These are phyloP conservation scores for Curvularia eragrostidis DNA, from an alignment of 2,329 filamentous ascomycete genomes.

Conservation along the genomic window DNA sequence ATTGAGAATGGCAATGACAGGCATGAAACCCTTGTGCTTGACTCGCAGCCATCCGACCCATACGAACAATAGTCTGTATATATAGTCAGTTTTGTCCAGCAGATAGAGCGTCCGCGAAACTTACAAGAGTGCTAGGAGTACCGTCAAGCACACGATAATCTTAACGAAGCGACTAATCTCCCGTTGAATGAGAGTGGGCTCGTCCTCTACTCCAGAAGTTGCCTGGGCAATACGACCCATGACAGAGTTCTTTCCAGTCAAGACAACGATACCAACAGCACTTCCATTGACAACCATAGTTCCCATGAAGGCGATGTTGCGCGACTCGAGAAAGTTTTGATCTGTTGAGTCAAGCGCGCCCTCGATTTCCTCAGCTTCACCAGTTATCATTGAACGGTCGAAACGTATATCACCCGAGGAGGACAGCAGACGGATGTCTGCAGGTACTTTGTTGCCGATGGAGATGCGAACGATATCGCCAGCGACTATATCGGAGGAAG, in stretches of 20 bases:
- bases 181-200: conserved; percentile 2
- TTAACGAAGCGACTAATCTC: conserved; percentile 1
- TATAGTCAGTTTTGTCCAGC: not conserved
- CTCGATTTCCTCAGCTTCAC: not conserved
- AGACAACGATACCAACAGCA: conserved; percentile 2
- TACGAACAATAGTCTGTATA: not conserved
- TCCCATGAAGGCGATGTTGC: conserved; percentile 2
- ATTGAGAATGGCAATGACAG: not conserved
- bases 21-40: conserved; percentile 1
- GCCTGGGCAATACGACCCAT: conserved; percentile 3
- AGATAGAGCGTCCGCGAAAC: not conserved
- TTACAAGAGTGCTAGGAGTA: conserved; percentile 1
- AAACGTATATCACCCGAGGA: conserved; percentile 4
- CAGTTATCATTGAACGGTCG: conserved; percentile 4
- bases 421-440: not conserved
- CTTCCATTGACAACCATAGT: conserved; percentile 4
- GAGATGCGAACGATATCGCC: conserved; percentile 2
- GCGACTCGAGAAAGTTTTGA: conserved; percentile 1
- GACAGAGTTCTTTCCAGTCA: conserved; percentile 1
- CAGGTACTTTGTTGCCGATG: conserved; percentile 2
- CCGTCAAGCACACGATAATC: not conserved
- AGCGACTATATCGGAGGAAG: not conserved
- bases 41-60: not conserved
- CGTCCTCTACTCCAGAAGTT: conserved; percentile 1
- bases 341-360: not conserved